phyloP scores from a whole-genome alignment of 768 basidiomycete species.

The Exidia glandulosa region DNA sequence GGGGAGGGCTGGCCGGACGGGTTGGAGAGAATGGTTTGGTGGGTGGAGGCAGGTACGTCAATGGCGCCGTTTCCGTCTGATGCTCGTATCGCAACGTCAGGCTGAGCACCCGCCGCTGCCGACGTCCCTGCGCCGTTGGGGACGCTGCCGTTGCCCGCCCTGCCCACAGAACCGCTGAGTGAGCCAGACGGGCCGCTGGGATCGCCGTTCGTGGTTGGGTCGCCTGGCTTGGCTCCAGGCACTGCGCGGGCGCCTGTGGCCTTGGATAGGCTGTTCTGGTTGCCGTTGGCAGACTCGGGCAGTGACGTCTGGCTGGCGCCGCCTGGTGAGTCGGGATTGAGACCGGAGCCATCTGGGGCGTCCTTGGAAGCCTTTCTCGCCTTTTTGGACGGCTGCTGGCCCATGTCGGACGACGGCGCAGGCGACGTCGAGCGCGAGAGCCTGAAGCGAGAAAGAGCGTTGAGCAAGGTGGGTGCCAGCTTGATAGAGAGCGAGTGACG shows the following conservation, averaged over 20 bases:
- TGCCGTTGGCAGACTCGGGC: not conserved
- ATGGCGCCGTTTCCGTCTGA: not conserved
- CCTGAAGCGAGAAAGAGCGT: slow-evolving; percentile 29
- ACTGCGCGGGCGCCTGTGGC: not conserved
- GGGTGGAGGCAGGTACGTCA: slow-evolving; percentile 41
- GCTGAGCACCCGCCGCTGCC: not conserved
- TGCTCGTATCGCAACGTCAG: not conserved
- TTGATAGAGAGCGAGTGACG: slow-evolving; percentile 22
- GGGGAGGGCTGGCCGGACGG: slow-evolving; percentile 27
- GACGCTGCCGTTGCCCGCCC: slow-evolving; percentile 2
- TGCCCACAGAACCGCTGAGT: not conserved
- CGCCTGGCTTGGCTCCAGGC: not conserved
- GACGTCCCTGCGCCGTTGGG: not conserved
- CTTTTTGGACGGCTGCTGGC: slow-evolving; percentile 79
- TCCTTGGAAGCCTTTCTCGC: slow-evolving; percentile 61
- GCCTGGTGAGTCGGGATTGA: slow-evolving; percentile 23
- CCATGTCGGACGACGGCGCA: slow-evolving; percentile 44
- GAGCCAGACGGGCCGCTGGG: slow-evolving; percentile 1
- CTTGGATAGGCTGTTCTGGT: slow-evolving; percentile 1
- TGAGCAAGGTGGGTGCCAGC: slow-evolving; percentile 76
- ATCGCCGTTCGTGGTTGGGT: not conserved
- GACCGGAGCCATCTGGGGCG: slow-evolving; percentile 36
- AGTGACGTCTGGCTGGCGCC: slow-evolving; percentile 20
- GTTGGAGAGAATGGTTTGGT: slow-evolving; percentile 76
- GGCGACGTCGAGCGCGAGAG: slow-evolving; percentile 55